These are phyloP conservation scores for Fragaria iinumae DNA, from an alignment of 306 rosid genomes.

Conservation along the genomic window DNA sequence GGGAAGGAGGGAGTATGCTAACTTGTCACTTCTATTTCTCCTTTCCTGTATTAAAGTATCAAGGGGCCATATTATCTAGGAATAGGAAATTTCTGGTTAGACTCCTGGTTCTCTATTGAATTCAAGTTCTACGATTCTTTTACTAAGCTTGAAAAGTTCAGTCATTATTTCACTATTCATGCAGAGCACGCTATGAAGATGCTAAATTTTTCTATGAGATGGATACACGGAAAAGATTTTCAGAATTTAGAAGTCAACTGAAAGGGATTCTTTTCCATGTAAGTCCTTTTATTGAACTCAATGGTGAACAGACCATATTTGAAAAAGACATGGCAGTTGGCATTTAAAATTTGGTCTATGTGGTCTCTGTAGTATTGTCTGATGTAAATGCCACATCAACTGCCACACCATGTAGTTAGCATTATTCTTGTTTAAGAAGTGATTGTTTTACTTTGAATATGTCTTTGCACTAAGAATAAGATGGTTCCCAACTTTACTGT, in stretches of 20 bases:
- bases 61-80: background rate
- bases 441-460: background rate
- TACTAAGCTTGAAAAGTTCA: constrained; percentile 10
- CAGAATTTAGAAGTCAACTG: constrained; percentile 72
- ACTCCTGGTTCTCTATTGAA: constrained; percentile 6
- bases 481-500: background rate
- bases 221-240: constrained; percentile 67
- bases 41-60: background rate
- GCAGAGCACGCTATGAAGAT: constrained; percentile 97
- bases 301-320: background rate
- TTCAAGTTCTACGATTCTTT: constrained; percentile 1
- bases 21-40: background rate
- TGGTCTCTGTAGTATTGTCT: background rate
- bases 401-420: background rate
- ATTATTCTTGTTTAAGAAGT: background rate
- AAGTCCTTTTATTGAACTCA: constrained; percentile 32
- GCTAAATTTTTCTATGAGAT: constrained; percentile 89
- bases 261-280: constrained; percentile 87
- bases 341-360: background rate
- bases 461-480: background rate
- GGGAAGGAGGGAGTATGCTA: too few relatives aligned
- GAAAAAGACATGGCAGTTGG: background rate
- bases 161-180: constrained; percentile 27
- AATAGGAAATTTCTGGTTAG: constrained; percentile 6
- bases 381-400: background rate